A percentile compares a stretch with the other conserved stretches of the same genome.
These are phyloP conservation scores for Lactarius vividus DNA, from an alignment of 768 basidiomycete genomes.

Conservation along the genomic window DNA sequence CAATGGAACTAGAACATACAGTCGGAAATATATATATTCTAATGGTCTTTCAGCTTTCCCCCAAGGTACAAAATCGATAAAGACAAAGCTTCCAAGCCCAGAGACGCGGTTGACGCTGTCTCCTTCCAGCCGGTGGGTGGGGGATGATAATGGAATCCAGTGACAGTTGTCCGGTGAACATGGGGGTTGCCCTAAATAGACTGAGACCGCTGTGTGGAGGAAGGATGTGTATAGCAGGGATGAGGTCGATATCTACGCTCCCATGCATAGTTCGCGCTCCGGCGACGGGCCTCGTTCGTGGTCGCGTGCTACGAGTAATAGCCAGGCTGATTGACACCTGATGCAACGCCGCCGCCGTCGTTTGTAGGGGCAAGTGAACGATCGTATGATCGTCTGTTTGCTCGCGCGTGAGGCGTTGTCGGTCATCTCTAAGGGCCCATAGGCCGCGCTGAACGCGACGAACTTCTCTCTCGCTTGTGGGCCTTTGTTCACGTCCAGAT, in stretches of 20 bases:
- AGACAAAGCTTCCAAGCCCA: slow-evolving; percentile 22
- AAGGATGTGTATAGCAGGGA: slow-evolving; percentile 11
- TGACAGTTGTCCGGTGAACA: neutral
- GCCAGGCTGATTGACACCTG: neutral
- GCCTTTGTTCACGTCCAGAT: slow-evolving; percentile 46
- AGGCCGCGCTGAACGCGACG: slow-evolving; percentile 48
- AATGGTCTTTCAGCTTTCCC: slow-evolving; percentile 11
- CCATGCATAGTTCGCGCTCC: slow-evolving; percentile 40
- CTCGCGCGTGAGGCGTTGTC: slow-evolving; percentile 34
- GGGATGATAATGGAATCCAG: neutral
- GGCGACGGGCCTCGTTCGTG: slow-evolving; percentile 34
- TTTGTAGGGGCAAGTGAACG: slow-evolving; percentile 28
- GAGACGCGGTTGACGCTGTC: slow-evolving; percentile 20
- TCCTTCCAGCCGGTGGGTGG: slow-evolving; percentile 24
- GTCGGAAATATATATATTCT: neutral
- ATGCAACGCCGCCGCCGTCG: neutral
- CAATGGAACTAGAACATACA: slow-evolving; percentile 19
- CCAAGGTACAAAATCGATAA: slow-evolving; percentile 15
- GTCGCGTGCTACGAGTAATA: slow-evolving; percentile 28
- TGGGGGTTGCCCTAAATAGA: neutral
- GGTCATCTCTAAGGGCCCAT: slow-evolving; percentile 44
- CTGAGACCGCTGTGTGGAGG: neutral
- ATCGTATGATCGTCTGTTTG: slow-evolving; percentile 37
- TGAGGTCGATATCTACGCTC: slow-evolving; percentile 31
- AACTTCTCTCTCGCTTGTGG: slow-evolving; percentile 40